phyloP scores from a whole-genome alignment of 345 rosid species.

The Tarenaya hassleriana region DNA sequence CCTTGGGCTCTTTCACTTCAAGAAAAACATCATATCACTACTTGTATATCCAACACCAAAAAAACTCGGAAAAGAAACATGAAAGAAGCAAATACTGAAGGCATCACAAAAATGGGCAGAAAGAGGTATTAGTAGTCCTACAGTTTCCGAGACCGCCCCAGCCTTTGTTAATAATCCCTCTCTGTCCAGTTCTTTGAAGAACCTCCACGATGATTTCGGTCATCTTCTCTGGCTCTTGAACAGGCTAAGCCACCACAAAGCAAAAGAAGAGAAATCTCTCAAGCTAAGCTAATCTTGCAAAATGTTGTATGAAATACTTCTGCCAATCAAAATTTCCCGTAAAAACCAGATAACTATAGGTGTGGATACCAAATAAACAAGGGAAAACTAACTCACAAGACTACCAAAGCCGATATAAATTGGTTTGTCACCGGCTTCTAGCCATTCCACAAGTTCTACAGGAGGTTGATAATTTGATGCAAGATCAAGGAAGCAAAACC shows the following conservation, averaged over 20 bases:
- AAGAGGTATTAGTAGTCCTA: constrained; percentile 32
- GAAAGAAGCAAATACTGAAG: background rate
- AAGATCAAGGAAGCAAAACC: constrained; percentile 98
- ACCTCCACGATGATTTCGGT: constrained; percentile 75
- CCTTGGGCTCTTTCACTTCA: constrained; percentile 87
- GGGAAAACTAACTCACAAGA: constrained; percentile 63
- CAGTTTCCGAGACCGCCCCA: constrained; percentile 98
- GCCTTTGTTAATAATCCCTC: constrained; percentile 97
- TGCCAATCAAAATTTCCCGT: background rate
- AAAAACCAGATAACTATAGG: background rate
- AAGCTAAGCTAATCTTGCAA: background rate
- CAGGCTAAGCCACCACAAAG: constrained; percentile 64
- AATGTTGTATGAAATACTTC: background rate
- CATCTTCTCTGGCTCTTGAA: constrained; percentile 84
- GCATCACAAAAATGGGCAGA: background rate
- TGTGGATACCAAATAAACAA: too few species aligned
- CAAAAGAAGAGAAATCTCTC: constrained; percentile 18
- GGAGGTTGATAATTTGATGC: constrained; percentile 98
- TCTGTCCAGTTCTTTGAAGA: constrained; percentile 64
- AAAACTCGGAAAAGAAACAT: constrained; percentile 3
- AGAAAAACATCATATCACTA: constrained; percentile 21
- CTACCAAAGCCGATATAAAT: constrained; percentile 97
- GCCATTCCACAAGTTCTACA: constrained; percentile 74
- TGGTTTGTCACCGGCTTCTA: constrained; percentile 84
- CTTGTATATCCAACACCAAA: constrained; percentile 11